phyloP scores from a whole-genome alignment of 2,329 filamentous ascomycete species.

The Colletotrichum tropicicola region DNA sequence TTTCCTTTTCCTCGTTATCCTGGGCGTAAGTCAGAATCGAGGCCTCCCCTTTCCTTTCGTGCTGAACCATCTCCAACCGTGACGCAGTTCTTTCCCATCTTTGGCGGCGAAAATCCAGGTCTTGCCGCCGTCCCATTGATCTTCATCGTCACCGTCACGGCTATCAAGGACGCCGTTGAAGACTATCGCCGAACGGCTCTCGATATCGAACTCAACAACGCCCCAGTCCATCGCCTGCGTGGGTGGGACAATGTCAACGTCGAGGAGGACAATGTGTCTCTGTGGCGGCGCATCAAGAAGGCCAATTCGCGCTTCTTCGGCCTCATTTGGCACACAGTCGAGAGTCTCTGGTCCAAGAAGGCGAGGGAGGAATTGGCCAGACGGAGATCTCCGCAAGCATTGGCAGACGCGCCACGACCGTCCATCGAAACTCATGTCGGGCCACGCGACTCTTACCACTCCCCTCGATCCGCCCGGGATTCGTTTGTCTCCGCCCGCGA shows the following conservation, averaged over 20 bases:
- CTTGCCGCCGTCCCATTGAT: constrained; percentile 92
- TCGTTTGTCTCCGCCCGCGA: constrained; percentile 67
- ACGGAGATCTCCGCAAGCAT: constrained; percentile 52
- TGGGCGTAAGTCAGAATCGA: constrained; percentile 73
- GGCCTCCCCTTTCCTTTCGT: not conserved
- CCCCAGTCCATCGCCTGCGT: constrained; percentile 87
- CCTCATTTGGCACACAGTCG: constrained; percentile 58
- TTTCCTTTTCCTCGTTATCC: constrained; percentile 95
- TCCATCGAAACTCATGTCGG: constrained; percentile 71
- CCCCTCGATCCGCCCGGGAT: constrained; percentile 50
- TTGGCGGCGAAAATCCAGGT: constrained; percentile 89
- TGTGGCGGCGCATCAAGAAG: constrained; percentile 93
- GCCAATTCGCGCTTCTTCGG: constrained; percentile 72
- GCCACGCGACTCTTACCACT: constrained; percentile 60
- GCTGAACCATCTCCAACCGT: constrained; percentile 20
- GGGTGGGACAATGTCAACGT: constrained; percentile 96
- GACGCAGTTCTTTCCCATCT: constrained; percentile 90
- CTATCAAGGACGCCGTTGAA: constrained; percentile 94
- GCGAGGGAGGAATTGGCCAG: constrained; percentile 57
- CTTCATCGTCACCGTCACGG: constrained; percentile 87
- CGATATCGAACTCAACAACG: constrained; percentile 95
- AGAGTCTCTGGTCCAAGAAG: constrained; percentile 60
- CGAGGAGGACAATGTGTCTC: constrained; percentile 82
- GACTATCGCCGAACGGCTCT: constrained; percentile 92
- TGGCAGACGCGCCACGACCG: constrained; percentile 54